phyloP scores from a whole-genome alignment of 306 rosid genomes.

The Sesbania bispinosa region DNA sequence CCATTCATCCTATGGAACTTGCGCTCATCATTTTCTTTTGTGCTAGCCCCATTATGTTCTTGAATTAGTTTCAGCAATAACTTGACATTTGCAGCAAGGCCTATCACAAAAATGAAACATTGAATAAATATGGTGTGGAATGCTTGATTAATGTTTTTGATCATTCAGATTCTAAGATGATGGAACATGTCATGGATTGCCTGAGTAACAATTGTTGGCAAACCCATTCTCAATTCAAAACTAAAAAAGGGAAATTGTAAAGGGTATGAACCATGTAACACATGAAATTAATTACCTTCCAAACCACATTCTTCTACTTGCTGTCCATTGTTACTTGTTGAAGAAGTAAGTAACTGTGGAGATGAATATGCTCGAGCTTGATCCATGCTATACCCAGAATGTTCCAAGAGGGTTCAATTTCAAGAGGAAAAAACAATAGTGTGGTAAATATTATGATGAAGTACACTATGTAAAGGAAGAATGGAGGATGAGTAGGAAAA shows the following conservation, averaged over 20 bases:
- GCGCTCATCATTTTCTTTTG: constrained; percentile 55
- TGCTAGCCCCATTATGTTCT: constrained; percentile 60
- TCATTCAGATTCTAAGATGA: constrained; percentile 1
- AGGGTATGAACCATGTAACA: background rate
- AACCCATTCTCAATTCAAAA: constrained; percentile 4
- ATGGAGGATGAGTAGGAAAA: constrained; percentile 16
- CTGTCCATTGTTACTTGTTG: constrained; percentile 25
- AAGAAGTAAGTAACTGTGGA: constrained; percentile 43
- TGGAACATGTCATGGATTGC: background rate
- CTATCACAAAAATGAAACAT: constrained; percentile 24
- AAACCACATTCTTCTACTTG: constrained; percentile 43
- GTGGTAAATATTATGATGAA: constrained; percentile 3
- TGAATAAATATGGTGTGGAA: background rate
- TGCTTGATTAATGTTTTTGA: background rate
- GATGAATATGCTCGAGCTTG: constrained; percentile 52
- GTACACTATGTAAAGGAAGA: background rate
- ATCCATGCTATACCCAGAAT: constrained; percentile 39
- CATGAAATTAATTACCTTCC: constrained; percentile 50
- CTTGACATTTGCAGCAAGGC: constrained; percentile 67
- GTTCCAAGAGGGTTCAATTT: constrained; percentile 1
- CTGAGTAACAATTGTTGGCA: background rate
- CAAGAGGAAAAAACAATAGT: constrained; percentile 11
- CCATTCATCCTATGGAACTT: constrained; percentile 73
- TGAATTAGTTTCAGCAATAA: constrained; percentile 67
- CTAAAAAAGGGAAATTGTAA: background rate